Conservation (phyloP, 2,329 filamentous ascomycete species). For the Calonectria montana region DNA sequence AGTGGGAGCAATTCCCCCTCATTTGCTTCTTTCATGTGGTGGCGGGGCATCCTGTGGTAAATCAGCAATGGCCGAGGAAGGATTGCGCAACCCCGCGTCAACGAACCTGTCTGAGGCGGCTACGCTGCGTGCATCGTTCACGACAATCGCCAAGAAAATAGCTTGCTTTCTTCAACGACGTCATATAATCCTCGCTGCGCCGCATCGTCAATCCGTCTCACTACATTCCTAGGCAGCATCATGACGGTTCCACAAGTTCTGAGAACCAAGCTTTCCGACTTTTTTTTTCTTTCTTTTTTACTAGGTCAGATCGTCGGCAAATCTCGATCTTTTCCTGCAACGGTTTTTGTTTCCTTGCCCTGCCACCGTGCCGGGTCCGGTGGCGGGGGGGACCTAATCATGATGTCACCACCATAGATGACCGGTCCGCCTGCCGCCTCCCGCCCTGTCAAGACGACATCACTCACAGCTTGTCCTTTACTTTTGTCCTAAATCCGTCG, state of each 20-base stretch:
- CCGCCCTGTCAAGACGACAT: background rate
- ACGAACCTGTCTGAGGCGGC: background rate
- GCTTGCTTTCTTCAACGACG: background rate
- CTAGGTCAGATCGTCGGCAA: background rate
- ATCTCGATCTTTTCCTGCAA: background rate
- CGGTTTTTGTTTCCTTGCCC: background rate
- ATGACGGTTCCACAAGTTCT: background rate
- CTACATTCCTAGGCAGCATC: background rate
- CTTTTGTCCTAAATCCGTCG: background rate
- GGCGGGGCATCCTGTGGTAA: background rate
- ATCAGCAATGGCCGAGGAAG: constrained; percentile 4
- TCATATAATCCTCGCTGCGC: background rate
- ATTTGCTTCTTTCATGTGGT: background rate
- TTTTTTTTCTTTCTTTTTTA: background rate
- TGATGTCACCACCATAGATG: background rate
- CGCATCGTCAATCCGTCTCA: background rate
- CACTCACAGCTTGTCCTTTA: background rate
- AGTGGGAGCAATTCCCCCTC: background rate
- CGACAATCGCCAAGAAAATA: background rate
- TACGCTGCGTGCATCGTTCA: background rate
- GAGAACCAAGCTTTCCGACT: background rate
- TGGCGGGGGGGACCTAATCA: background rate
- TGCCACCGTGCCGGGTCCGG: background rate
- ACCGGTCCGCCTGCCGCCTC: background rate
- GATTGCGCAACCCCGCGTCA: background rate